These are phyloP conservation scores for Typha latifolia DNA, from an alignment of 176 grass and related monocot species.

Conservation along the genomic window DNA sequence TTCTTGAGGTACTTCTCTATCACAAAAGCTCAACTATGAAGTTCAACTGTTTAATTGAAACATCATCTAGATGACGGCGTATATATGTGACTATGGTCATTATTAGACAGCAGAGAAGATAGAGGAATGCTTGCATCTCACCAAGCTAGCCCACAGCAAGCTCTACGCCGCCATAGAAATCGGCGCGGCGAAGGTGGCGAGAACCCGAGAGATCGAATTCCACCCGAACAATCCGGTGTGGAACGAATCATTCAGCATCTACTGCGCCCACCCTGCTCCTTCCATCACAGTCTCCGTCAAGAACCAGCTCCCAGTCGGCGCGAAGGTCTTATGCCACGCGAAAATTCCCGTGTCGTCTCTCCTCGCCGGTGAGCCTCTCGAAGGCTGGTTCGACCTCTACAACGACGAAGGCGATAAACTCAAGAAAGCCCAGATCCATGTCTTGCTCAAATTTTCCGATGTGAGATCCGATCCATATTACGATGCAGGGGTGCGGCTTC, in stretches of 20 bases:
- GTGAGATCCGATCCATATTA: conserved; percentile 46
- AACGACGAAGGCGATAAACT: conserved; percentile 27
- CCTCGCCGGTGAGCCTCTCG: conserved; percentile 20
- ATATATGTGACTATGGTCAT: neutral
- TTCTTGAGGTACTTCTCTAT: conserved; percentile 36
- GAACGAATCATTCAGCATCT: conserved; percentile 84
- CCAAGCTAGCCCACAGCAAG: conserved; percentile 31
- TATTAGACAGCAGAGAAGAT: conserved; percentile 43
- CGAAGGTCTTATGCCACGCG: conserved; percentile 37
- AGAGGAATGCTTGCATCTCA: conserved; percentile 32
- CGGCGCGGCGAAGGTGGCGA: conserved; percentile 54
- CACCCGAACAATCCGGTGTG: conserved; percentile 42
- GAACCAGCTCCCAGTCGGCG: conserved; percentile 46
- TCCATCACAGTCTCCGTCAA: conserved; percentile 48
- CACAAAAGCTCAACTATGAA: neutral
- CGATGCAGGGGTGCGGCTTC: conserved; percentile 37
- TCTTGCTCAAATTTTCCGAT: conserved; percentile 24
- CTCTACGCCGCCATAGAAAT: conserved; percentile 66
- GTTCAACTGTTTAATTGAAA: conserved; percentile 13
- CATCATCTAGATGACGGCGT: neutral
- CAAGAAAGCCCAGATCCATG: conserved; percentile 38
- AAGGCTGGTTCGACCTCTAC: conserved; percentile 43
- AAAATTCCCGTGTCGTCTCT: conserved; percentile 31
- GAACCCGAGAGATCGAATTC: conserved; percentile 58
- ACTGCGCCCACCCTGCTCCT: conserved; percentile 45